Base-by-base conservation (phyloP, 192 early-diverging fungal species). In the Borealophlyctis nickersoniae region DNA sequence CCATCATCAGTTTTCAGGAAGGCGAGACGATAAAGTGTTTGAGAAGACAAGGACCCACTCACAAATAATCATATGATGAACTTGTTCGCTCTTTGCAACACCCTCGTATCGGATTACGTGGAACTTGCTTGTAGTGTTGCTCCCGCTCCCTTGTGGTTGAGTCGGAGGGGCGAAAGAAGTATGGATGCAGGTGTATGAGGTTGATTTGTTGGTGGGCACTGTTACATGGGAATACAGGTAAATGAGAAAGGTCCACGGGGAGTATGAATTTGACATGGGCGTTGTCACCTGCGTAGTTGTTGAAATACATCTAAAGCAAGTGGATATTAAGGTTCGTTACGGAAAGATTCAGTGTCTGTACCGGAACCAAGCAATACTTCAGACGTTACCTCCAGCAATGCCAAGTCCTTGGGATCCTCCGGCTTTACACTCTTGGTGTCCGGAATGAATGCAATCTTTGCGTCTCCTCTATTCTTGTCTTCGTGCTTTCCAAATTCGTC, bases 1-100 rank as follows among this genome's bases (percentile, higher is more conserved):
- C 52, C 26, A 53, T 53, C 7, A 53, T 11, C 49, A 59, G 5
- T 11, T 9, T 22, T 23, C 11, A 31, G 23, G 23, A 22, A 24
- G 45, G 45, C n/a, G 52, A 14, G 52, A 16, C 9, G 9, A 23
- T 19, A 27, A 23, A 16, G 52, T 23, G 52, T 53, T 14, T 7
- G 5, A 53, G 52, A 27, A 7, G 23, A 27, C 11, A 53, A 53
- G 7, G 9, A 45, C 7, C 9, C 7, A 60, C 50, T 60, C 14
- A 60, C 50, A 60, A 35, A 60, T 34, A 60, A 60, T 52, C 45
- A 60, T 60, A 36, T 60, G 59, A 36, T 60, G 59, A 52, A 60
- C 50, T n/a, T 28, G 29, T 3, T 30, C 31, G 24, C 27, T 4
- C 5, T 7, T 3, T 16, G 24, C 24, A 30, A 56, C 29, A 30